These are phyloP conservation scores for Notholithocarpus densiflorus DNA, from an alignment of 306 rosid genomes.

Conservation along the genomic window DNA sequence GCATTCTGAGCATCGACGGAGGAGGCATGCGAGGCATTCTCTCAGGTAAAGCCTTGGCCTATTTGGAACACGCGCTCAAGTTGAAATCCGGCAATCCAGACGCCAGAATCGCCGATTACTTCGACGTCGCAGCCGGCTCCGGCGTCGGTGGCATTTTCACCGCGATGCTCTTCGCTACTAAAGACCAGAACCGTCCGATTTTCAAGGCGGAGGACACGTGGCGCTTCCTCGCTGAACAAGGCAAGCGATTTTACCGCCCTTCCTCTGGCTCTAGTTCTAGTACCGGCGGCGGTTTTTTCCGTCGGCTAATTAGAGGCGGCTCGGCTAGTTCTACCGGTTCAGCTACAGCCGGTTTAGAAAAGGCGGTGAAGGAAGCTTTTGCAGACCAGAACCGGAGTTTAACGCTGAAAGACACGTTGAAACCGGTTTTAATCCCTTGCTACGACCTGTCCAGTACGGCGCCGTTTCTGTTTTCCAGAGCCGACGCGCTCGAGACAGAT, in stretches of 20 bases:
- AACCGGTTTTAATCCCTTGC: slow-evolving; percentile 91
- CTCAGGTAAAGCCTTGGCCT: slow-evolving; percentile 82
- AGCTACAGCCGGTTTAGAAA: slow-evolving; percentile 59
- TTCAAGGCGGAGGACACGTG: slow-evolving; percentile 81
- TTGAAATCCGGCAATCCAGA: slow-evolving; percentile 80
- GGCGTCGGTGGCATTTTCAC: slow-evolving; percentile 92
- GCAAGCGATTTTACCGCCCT: slow-evolving; percentile 54
- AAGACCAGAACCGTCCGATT: slow-evolving; percentile 64
- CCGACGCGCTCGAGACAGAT: slow-evolving; percentile 92
- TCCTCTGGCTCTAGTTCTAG: not conserved
- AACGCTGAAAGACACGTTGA: slow-evolving; percentile 82
- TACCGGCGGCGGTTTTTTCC: slow-evolving; percentile 34
- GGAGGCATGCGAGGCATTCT: slow-evolving; percentile 95
- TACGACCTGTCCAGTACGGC: slow-evolving; percentile 91
- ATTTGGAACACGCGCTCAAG: slow-evolving; percentile 74
- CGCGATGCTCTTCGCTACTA: slow-evolving; percentile 79
- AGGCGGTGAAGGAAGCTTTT: slow-evolving; percentile 73
- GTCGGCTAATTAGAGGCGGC: slow-evolving; percentile 35
- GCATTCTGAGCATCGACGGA: slow-evolving; percentile 89
- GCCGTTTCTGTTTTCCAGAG: slow-evolving; percentile 92
- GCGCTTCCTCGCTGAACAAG: slow-evolving; percentile 70
- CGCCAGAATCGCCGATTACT: slow-evolving; percentile 88
- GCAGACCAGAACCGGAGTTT: slow-evolving; percentile 42
- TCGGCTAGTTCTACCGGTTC: slow-evolving; percentile 26
- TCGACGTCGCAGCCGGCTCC: slow-evolving; percentile 87